Evolutionary conservation across 768 basidiomycete genomes (phyloP).

Genomic region (Boletus subcaerulescens): DNA sequence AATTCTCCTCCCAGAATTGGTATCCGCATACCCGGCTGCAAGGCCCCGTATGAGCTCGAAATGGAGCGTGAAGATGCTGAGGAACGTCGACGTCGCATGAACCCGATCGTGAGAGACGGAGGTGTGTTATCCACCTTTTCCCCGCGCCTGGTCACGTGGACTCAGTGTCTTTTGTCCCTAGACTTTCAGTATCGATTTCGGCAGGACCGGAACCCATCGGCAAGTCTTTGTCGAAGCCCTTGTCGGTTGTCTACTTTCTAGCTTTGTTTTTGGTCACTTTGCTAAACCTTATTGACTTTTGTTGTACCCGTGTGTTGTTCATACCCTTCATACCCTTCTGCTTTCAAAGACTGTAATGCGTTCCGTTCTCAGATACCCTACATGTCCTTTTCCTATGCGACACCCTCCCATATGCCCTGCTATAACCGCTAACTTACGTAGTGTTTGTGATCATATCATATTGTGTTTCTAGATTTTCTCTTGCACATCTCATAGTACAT

Average conservation of each 20-base stretch:
- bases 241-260: conserved; percentile 61
- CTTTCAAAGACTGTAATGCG: not conserved
- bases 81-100: conserved; percentile 45
- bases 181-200: conserved; percentile 68
- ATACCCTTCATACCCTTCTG: conserved; percentile 19
- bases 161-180: conserved; percentile 14
- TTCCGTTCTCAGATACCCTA: conserved; percentile 14
- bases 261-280: not conserved
- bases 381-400: conserved; percentile 18
- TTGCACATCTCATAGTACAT: conserved; percentile 12
- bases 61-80: conserved; percentile 66
- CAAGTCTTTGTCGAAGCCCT: conserved; percentile 44
- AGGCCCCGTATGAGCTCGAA: conserved; percentile 65
- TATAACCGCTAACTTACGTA: conserved; percentile 7
- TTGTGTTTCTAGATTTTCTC: conserved; percentile 22
- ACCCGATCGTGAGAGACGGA: conserved; percentile 66
- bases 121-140: conserved; percentile 25
- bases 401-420: conserved; percentile 14
- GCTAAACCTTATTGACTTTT: conserved; percentile 18
- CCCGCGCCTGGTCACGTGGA: not conserved
- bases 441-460: conserved; percentile 19
- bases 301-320: conserved; percentile 21
- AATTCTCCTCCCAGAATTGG: conserved; percentile 40
- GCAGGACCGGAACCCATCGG: conserved; percentile 44
- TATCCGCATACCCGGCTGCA: conserved; percentile 61